phyloP scores from a whole-genome alignment of 306 rosid genomes.

The Glycyrrhiza uralensis region DNA sequence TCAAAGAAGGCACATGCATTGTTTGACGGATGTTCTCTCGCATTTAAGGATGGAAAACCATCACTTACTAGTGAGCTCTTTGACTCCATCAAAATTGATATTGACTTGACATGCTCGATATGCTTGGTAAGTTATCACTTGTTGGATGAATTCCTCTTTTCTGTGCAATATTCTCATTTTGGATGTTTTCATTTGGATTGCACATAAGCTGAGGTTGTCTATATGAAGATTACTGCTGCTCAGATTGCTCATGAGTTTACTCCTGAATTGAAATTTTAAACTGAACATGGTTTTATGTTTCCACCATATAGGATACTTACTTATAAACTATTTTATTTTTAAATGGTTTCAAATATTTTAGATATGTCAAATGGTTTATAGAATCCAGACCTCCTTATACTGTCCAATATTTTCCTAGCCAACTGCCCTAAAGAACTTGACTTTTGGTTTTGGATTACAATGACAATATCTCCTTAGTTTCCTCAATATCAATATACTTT shows the following conservation, averaged over 20 bases:
- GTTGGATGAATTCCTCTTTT: neutral
- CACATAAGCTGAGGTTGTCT: neutral
- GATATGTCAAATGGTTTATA: neutral
- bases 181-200: slow-evolving; percentile 23
- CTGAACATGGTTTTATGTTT: neutral
- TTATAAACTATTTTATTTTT: neutral
- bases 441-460: neutral
- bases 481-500: neutral
- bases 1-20: slow-evolving; percentile 35
- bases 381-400: slow-evolving; percentile 10
- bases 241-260: no score
- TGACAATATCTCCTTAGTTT: slow-evolving; percentile 1
- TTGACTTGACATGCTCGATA: slow-evolving; percentile 82
- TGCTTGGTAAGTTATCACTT: slow-evolving; percentile 66
- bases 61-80: slow-evolving; percentile 72
- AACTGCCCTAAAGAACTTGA: neutral
- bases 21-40: slow-evolving; percentile 64
- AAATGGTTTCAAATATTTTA: neutral
- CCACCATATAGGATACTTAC: neutral
- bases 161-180: neutral
- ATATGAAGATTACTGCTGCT: neutral
- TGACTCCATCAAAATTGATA: slow-evolving; percentile 67
- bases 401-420: slow-evolving; percentile 7
- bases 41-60: slow-evolving; percentile 65
- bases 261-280: neutral